phyloP scores from a whole-genome alignment of 2,329 filamentous ascomycete genomes.

The Sporothrix protearum region DNA sequence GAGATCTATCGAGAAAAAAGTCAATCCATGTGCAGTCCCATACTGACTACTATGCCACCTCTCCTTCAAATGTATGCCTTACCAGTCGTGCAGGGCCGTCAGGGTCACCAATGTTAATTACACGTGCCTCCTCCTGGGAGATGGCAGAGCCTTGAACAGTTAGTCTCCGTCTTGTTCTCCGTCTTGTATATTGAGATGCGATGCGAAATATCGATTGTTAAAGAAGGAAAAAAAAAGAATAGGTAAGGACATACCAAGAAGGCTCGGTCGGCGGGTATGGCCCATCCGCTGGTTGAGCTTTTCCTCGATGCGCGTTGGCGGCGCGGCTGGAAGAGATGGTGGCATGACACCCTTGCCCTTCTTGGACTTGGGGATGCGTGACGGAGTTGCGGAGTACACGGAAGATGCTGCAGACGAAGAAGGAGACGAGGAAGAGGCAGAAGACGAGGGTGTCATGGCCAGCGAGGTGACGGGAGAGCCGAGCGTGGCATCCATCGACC shows the following conservation, averaged over 20 bases:
- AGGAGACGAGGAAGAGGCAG: conserved; percentile 20
- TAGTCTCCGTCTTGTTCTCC: conserved; percentile 30
- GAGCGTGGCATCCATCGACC: conserved; percentile 20
- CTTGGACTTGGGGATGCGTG: conserved; percentile 46
- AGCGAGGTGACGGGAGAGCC: conserved; percentile 21
- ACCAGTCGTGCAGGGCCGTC: conserved; percentile 71
- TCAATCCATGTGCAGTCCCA: conserved; percentile 27
- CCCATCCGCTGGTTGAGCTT: conserved; percentile 47
- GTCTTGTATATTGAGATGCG: too few relatives aligned
- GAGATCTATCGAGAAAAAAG: conserved; percentile 56
- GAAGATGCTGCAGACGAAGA: conserved; percentile 42
- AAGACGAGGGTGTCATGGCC: conserved; percentile 25
- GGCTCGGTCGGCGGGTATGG: conserved; percentile 58
- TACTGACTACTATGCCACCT: neutral
- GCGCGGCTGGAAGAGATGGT: conserved; percentile 36
- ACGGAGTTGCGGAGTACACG: conserved; percentile 51
- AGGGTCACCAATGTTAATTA: conserved; percentile 72
- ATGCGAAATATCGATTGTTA: too few relatives aligned
- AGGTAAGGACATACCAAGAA: conserved; percentile 50
- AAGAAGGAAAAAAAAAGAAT: neutral
- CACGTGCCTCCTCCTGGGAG: conserved; percentile 71
- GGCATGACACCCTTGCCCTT: conserved; percentile 41
- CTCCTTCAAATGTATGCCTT: conserved; percentile 35
- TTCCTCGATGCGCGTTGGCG: conserved; percentile 40
- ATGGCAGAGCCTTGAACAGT: conserved; percentile 61